phyloP scores from a whole-genome alignment of 73 alveolate species.

The Paramecium sonneborni region DNA sequence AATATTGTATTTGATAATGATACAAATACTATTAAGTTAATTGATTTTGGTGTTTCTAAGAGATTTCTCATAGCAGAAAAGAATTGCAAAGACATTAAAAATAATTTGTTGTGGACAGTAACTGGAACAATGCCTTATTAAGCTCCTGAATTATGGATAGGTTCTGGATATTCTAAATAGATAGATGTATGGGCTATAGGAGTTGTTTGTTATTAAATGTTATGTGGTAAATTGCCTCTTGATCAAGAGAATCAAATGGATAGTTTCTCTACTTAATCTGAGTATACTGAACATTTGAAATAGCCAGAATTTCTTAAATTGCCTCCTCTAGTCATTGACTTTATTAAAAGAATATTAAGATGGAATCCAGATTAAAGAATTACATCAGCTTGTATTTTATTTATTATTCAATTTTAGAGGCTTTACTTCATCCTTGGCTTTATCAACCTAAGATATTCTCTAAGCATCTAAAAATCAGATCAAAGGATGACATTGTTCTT shows the following conservation, averaged over 20 bases:
- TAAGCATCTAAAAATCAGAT: background rate
- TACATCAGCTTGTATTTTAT: background rate
- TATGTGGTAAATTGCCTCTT: slow-evolving; percentile 67
- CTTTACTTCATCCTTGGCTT: slow-evolving; percentile 4
- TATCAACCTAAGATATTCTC: background rate
- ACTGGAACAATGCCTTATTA: slow-evolving; percentile 90
- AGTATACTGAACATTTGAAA: background rate
- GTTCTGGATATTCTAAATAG: slow-evolving; percentile 80
- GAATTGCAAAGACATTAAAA: background rate
- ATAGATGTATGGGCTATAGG: slow-evolving; percentile 96
- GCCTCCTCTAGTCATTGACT: background rate
- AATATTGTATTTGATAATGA: slow-evolving; percentile 56
- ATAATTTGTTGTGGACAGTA: slow-evolving; percentile 61
- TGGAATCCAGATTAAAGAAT: slow-evolving; percentile 5
- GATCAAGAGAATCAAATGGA: slow-evolving; percentile 56
- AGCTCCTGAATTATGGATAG: slow-evolving; percentile 91
- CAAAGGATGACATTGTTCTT: background rate
- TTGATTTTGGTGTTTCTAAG: slow-evolving; percentile 66
- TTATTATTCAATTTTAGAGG: background rate
- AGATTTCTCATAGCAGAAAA: background rate
- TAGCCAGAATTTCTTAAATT: background rate
- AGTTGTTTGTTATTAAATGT: slow-evolving; percentile 65
- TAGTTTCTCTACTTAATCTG: background rate
- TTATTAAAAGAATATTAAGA: background rate
- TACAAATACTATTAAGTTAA: slow-evolving; percentile 44